Conservation (phyloP, 768 basidiomycete genomes). For the Boletus rubropictus region DNA sequence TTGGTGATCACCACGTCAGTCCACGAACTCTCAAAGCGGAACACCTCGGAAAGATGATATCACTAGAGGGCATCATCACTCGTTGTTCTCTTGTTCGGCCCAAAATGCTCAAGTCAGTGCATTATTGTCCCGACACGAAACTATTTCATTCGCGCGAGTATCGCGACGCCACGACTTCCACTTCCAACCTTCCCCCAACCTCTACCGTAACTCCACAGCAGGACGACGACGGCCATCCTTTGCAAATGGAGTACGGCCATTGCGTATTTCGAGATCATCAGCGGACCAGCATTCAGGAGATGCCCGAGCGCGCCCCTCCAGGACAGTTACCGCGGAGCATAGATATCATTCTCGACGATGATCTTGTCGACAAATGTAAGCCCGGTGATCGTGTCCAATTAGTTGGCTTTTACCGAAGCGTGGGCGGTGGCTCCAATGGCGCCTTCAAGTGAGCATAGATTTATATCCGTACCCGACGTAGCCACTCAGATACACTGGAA, state of each 20-base stretch:
- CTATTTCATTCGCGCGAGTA: conserved; percentile 86
- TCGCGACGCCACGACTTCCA: conserved; percentile 86
- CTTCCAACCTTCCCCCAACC: conserved; percentile 80
- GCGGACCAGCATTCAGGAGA: conserved; percentile 96
- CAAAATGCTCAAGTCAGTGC: conserved; percentile 96
- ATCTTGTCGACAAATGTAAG: conserved; percentile 95
- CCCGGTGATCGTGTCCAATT: conserved; percentile 97
- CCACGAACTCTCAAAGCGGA: conserved; percentile 84
- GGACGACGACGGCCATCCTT: conserved; percentile 80
- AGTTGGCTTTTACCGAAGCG: conserved; percentile 90
- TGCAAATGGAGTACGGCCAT: conserved; percentile 90
- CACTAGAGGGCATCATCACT: conserved; percentile 95
- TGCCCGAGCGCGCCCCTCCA: conserved; percentile 97
- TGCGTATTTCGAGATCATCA: conserved; percentile 95
- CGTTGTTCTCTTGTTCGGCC: conserved; percentile 96
- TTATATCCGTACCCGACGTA: conserved; percentile 4
- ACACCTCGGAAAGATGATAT: conserved; percentile 94
- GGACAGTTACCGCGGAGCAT: conserved; percentile 95
- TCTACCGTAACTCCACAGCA: conserved; percentile 83
- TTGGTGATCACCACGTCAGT: conserved; percentile 97
- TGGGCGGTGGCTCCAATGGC: conserved; percentile 84
- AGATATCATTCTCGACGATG: conserved; percentile 93
- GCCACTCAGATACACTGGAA: conserved; percentile 12
- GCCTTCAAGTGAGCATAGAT: conserved; percentile 78
- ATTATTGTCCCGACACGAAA: conserved; percentile 86